Evolutionary conservation across 2,329 filamentous ascomycete species (phyloP).

Genomic region (Aaosphaeria pasadenensis): DNA sequence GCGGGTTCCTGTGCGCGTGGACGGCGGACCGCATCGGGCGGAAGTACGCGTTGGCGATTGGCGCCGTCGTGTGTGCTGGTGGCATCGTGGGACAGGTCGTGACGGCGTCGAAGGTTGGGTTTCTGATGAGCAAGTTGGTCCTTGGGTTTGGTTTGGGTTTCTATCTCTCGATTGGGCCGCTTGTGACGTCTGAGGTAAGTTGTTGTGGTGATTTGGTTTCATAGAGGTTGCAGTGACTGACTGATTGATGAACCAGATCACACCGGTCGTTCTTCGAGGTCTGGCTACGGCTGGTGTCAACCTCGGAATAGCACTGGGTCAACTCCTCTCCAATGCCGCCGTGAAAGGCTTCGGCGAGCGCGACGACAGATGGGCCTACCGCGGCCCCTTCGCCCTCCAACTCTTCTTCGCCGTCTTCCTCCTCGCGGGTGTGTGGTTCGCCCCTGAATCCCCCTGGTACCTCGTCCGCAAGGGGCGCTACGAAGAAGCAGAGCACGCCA

Average conservation of each 20-base stretch:
- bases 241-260: conserved; percentile 32
- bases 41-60: conserved; percentile 10
- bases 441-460: conserved; percentile 69
- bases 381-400: conserved; percentile 63
- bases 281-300: conserved; percentile 60
- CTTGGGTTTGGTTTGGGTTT: conserved; percentile 12
- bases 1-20: conserved; percentile 43
- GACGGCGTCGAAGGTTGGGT: conserved; percentile 37
- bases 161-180: conserved; percentile 14
- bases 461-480: conserved; percentile 62
- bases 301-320: conserved; percentile 61
- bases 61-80: conserved; percentile 14
- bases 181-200: conserved; percentile 8
- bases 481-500: conserved; percentile 61
- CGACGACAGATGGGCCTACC: conserved; percentile 57
- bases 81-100: conserved; percentile 64
- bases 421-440: conserved; percentile 60
- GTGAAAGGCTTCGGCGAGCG: conserved; percentile 48
- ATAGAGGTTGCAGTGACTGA: conserved; percentile 41
- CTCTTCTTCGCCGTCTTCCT: conserved; percentile 71
- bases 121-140: conserved; percentile 8
- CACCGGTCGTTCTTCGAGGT: conserved; percentile 56
- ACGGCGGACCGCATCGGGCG: conserved; percentile 35
- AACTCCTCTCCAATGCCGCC: conserved; percentile 50
- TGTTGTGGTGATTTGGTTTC: background rate